Evolutionary conservation across 2,329 filamentous ascomycete genomes (phyloP).

Genomic region (Rasamsonia emersonii): DNA sequence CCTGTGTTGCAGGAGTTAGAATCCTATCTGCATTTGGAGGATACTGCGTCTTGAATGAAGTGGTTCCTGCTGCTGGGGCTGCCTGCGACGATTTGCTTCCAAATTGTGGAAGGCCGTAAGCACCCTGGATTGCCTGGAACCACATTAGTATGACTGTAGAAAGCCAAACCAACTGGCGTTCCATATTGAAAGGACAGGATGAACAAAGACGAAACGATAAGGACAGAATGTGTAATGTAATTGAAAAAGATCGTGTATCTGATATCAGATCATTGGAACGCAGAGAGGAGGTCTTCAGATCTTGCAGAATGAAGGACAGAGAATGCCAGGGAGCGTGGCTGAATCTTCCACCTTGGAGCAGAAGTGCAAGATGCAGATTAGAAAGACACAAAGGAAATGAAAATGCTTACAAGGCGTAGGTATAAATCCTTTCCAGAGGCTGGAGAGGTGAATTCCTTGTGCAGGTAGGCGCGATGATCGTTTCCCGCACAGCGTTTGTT

Average conservation of each 20-base stretch:
- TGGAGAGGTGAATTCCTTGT: no score
- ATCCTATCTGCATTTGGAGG: constrained; percentile 24
- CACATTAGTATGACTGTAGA: constrained; percentile 26
- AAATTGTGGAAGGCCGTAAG: constrained; percentile 16
- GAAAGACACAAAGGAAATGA: no score
- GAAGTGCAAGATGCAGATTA: no score
- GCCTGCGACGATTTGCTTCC: constrained; percentile 8
- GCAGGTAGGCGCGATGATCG: no score
- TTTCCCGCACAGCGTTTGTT: no score
- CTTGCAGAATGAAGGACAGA: constrained; percentile 1
- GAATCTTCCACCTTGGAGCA: no score
- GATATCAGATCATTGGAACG: no score
- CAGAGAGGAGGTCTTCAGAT: no score
- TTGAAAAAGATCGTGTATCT: constrained; percentile 2
- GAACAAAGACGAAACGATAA: not conserved
- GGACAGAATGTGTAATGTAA: constrained; percentile 4
- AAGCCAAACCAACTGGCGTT: constrained; percentile 14
- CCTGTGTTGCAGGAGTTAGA: constrained; percentile 16
- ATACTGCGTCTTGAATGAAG: constrained; percentile 26
- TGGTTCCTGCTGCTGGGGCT: constrained; percentile 4
- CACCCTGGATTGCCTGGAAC: constrained; percentile 22
- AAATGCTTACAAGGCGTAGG: no score
- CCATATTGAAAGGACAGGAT: constrained; percentile 13
- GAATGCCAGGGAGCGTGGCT: not conserved
- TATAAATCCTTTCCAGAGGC: no score